phyloP scores from a whole-genome alignment of 257 asterid genomes.

The Cinchona pubescens region DNA sequence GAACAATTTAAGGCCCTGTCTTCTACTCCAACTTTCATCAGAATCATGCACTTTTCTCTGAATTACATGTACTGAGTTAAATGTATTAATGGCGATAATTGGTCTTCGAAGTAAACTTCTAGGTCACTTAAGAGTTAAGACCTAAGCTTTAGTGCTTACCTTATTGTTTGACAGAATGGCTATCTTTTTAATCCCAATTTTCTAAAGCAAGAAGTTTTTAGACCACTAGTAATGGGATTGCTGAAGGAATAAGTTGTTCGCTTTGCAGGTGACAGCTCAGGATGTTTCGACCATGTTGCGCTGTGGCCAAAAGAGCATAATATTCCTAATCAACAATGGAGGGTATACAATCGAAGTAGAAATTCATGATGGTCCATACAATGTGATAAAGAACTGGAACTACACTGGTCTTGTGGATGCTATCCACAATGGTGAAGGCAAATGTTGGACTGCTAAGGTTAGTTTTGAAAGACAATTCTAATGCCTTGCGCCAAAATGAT shows the following conservation, averaged over 20 bases:
- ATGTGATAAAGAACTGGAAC: slow-evolving; percentile 35
- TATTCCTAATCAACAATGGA: slow-evolving; percentile 33
- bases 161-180: background rate
- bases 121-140: background rate
- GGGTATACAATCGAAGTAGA: slow-evolving; percentile 40
- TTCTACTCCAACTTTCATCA: background rate
- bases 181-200: background rate
- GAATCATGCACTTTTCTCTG: background rate
- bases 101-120: background rate
- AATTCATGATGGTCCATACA: slow-evolving; percentile 38
- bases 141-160: background rate
- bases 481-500: background rate
- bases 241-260: background rate
- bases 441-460: slow-evolving; percentile 40
- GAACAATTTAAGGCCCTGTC: background rate
- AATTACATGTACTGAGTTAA: no score
- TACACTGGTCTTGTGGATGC: slow-evolving; percentile 34
- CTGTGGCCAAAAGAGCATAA: slow-evolving; percentile 30
- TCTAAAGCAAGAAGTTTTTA: no score
- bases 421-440: slow-evolving; percentile 39
- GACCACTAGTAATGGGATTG: background rate
- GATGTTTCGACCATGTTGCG: slow-evolving; percentile 36
- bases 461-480: slow-evolving; percentile 12
- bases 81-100: no score
- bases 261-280: slow-evolving; percentile 28